Evolutionary conservation across 176 grass and related monocot genomes (phyloP).

Genomic region (Oryza officinalis): DNA sequence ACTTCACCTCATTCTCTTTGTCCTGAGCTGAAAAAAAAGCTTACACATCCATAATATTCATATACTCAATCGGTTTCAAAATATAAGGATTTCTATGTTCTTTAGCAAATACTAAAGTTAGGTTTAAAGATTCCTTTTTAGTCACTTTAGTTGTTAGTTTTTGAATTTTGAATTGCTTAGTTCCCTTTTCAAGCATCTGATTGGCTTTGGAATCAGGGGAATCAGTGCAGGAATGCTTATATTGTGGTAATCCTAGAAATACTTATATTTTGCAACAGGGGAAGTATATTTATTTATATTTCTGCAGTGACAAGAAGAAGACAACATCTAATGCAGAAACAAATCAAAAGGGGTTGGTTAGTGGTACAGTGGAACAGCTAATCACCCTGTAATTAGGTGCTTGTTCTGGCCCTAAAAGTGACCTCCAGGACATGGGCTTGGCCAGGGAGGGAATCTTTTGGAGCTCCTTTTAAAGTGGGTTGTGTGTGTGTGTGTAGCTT

Average conservation of each 20-base stretch:
- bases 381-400: slow-evolving; percentile 26
- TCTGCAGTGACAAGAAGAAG: slow-evolving; percentile 22
- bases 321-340: slow-evolving; percentile 23
- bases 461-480: slow-evolving; percentile 30
- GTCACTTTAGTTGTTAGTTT: too few relatives aligned
- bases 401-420: slow-evolving; percentile 14
- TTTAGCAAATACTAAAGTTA: too few relatives aligned
- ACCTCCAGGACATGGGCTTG: slow-evolving; percentile 38
- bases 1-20: slow-evolving; percentile 31
- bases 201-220: too few relatives aligned
- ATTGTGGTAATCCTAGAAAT: too few relatives aligned
- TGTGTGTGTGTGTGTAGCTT: background rate
- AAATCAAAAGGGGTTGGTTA: slow-evolving; percentile 31
- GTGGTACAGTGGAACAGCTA: slow-evolving; percentile 25
- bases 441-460: slow-evolving; percentile 19
- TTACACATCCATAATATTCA: background rate
- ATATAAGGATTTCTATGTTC: too few relatives aligned
- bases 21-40: slow-evolving; percentile 12
- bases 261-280: too few relatives aligned
- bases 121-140: too few relatives aligned
- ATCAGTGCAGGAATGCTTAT: too few relatives aligned
- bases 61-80: background rate
- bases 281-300: slow-evolving; percentile 3
- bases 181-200: too few relatives aligned
- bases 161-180: too few relatives aligned